These are phyloP conservation scores for Pseudonitzschia multiseries DNA, from an alignment of 108 stramenopile species.

Conservation along the genomic window DNA sequence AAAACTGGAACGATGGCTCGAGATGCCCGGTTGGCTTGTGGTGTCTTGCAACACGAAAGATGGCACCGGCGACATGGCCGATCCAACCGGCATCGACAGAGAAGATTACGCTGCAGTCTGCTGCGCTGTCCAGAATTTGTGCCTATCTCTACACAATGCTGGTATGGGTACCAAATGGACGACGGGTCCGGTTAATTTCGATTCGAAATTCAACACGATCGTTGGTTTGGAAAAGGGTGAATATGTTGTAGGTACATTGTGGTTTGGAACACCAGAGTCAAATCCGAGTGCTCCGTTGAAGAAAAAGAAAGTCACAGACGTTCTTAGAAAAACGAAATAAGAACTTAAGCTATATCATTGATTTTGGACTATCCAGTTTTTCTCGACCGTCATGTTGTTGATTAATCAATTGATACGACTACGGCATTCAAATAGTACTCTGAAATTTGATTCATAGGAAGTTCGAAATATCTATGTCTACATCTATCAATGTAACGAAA, in stretches of 20 bases:
- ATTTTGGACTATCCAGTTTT: no score
- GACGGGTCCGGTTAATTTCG: slow-evolving; percentile 59
- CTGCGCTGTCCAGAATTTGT: slow-evolving; percentile 58
- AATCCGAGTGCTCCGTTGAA: slow-evolving; percentile 27
- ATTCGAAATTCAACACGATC: slow-evolving; percentile 30
- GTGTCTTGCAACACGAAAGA: slow-evolving; percentile 39
- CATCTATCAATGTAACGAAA: no score
- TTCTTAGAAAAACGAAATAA: slow-evolving; percentile 20
- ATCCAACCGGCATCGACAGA: slow-evolving; percentile 35
- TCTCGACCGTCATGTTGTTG: no score
- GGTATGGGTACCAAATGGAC: slow-evolving; percentile 69
- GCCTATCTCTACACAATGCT: slow-evolving; percentile 39
- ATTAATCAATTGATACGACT: no score
- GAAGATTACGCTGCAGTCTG: slow-evolving; percentile 65
- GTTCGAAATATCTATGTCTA: no score
- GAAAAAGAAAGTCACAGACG: slow-evolving; percentile 34
- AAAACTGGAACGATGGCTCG: slow-evolving; percentile 37
- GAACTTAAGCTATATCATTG: neutral
- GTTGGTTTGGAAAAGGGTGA: slow-evolving; percentile 40
- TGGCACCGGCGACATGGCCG: slow-evolving; percentile 15
- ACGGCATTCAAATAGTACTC: no score
- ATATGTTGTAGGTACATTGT: slow-evolving; percentile 51
- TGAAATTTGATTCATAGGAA: no score
- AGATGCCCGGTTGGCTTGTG: slow-evolving; percentile 59
- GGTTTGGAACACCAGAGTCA: slow-evolving; percentile 45